These are phyloP conservation scores for Penicillium sp. DNA, from an alignment of 2,329 filamentous ascomycete species.

Conservation along the genomic window DNA sequence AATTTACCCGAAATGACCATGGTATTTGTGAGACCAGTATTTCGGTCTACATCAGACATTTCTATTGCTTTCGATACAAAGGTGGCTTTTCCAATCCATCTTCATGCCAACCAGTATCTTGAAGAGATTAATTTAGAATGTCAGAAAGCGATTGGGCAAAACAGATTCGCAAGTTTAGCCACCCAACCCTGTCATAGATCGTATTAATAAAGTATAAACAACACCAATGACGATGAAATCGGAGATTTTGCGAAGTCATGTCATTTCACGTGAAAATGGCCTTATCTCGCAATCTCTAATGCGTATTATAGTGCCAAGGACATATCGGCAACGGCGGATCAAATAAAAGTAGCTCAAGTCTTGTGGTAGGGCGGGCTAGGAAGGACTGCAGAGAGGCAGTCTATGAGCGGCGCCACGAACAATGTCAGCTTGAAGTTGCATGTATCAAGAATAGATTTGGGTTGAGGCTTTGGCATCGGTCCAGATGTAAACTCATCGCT, in stretches of 20 bases:
- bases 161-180: not conserved
- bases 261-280: not conserved
- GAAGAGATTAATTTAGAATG: not conserved
- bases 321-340: slow-evolving; percentile 14
- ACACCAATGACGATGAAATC: not conserved
- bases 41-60: not conserved
- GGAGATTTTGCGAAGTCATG: not conserved
- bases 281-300: not conserved
- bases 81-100: not conserved
- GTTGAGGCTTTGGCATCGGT: slow-evolving; percentile 14
- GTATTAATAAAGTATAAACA: not conserved
- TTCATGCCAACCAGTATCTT: not conserved
- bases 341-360: slow-evolving; percentile 8
- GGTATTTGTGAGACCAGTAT: not conserved
- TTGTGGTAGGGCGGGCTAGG: slow-evolving; percentile 6
- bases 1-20: not conserved
- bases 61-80: not conserved
- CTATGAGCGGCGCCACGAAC: slow-evolving; percentile 8
- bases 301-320: not conserved
- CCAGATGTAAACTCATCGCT: slow-evolving; percentile 17
- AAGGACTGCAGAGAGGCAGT: not conserved
- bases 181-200: not conserved
- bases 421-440: slow-evolving; percentile 13
- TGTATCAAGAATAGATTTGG: slow-evolving; percentile 3
- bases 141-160: not conserved